A percentile compares a stretch with the other conserved stretches of the same genome.
These are phyloP conservation scores for Acidiella bohemica DNA, from an alignment of 495 filamentous ascomycete genomes.

Conservation along the genomic window DNA sequence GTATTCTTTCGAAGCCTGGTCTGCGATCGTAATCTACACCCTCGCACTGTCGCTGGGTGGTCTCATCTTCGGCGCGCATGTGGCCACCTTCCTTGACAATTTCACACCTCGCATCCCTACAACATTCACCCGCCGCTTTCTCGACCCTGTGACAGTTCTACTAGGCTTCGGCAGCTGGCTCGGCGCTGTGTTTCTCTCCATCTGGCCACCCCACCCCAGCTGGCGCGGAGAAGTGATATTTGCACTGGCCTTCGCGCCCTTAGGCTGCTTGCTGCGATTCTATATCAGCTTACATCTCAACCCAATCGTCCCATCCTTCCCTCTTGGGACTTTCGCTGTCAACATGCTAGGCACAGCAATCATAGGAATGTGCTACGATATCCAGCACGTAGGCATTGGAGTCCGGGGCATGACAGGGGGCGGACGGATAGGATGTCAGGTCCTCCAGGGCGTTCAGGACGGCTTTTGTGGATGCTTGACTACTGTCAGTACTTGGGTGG, in stretches of 20 bases:
- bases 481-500: slow-evolving; percentile 87
- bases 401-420: slow-evolving; percentile 36
- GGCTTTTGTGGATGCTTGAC: slow-evolving; percentile 86
- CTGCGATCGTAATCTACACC: slow-evolving; percentile 56
- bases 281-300: slow-evolving; percentile 58
- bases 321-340: slow-evolving; percentile 75
- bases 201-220: slow-evolving; percentile 53
- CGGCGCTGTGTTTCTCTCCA: slow-evolving; percentile 59
- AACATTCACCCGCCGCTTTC: slow-evolving; percentile 38
- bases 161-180: slow-evolving; percentile 65
- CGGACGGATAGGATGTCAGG: slow-evolving; percentile 48
- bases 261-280: slow-evolving; percentile 67
- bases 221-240: slow-evolving; percentile 70
- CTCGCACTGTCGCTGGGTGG: slow-evolving; percentile 54
- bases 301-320: slow-evolving; percentile 51
- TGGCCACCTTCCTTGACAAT: slow-evolving; percentile 50
- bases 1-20: slow-evolving; percentile 66
- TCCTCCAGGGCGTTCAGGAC: slow-evolving; percentile 72
- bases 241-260: slow-evolving; percentile 71
- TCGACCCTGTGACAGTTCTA: slow-evolving; percentile 50
- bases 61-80: slow-evolving; percentile 60
- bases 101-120: slow-evolving; percentile 47
- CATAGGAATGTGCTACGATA: slow-evolving; percentile 54
- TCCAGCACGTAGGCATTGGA: slow-evolving; percentile 43
- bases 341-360: slow-evolving; percentile 65